Evolutionary conservation across 805 yeast species (phyloP), one percentile per base, ranked within the genome.

Genomic region (Nakazawaea peltata): DNA sequence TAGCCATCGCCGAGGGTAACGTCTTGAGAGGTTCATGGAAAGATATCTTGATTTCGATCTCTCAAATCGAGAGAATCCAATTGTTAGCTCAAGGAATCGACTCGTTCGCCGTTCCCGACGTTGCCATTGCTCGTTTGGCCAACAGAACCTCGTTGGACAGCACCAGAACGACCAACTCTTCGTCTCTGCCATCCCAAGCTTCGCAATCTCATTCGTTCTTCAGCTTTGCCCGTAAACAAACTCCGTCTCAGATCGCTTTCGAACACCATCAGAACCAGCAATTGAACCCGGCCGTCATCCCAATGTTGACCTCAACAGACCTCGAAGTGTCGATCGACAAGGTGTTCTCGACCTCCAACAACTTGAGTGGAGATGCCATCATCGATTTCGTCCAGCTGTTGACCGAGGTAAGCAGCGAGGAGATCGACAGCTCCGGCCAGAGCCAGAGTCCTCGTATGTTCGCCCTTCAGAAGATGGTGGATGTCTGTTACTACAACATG

Each of bases 401-500:
- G 42, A 76, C 94, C 4, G 83, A 76, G 40, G 95, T 92, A 19
- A 83, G 95, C 0, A 63, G 75, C 28, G 97, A 88, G 49, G 99
- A 92, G 56, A 86, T 92, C 42, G 87, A 83, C 43, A 81, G 94
- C 0, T 81, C 94, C 1, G 88, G 87, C 5, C 77, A 76, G 49
- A 78, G 88, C 29, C 65, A 71, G 5, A 77, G 84, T 42, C 98
- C 97, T 26, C 69, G 98, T 54, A 80, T 86, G 59, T 94, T 85
- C 53, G 84, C 97, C 0, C 62, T 92, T 43, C 97, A 87, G 52
- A 92, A 92, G 53, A 83, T 92, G 69, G 95, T 92, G 34, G 98
- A 94, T 58, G 94, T 92, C 28, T 90, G 97, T 59, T 90, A 92
- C 57, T 92, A 94, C 64, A 94, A 94, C 55, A 92, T 92, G 97